Conservation (phyloP, 495 filamentous ascomycete species). For the Lophium mytilinum region DNA sequence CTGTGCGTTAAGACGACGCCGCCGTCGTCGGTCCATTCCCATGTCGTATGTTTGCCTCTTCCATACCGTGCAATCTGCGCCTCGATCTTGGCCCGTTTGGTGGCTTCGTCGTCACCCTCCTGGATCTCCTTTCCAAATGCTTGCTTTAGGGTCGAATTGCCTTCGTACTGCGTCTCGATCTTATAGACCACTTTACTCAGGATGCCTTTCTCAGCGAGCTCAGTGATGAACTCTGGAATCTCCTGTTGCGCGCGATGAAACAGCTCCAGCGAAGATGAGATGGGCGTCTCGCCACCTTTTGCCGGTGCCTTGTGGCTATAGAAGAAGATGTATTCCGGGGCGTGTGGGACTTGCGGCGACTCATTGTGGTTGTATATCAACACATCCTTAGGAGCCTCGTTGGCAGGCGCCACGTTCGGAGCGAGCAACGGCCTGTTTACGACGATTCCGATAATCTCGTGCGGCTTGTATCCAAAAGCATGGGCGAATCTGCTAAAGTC, state of each 20-base stretch:
- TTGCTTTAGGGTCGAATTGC: slow-evolving; percentile 44
- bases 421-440: slow-evolving; percentile 44
- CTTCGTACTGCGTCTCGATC: slow-evolving; percentile 37
- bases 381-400: slow-evolving; percentile 44
- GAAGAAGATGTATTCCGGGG: slow-evolving; percentile 48
- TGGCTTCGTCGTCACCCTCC: slow-evolving; percentile 40
- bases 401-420: slow-evolving; percentile 46
- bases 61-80: slow-evolving; percentile 42
- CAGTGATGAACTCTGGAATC: slow-evolving; percentile 42
- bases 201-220: slow-evolving; percentile 41
- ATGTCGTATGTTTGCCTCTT: slow-evolving; percentile 30
- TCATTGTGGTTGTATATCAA: slow-evolving; percentile 50
- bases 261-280: slow-evolving; percentile 45
- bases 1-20: slow-evolving; percentile 35
- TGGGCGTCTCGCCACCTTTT: slow-evolving; percentile 45
- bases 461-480: slow-evolving; percentile 46
- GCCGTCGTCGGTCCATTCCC: slow-evolving; percentile 42
- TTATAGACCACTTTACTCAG: slow-evolving; percentile 41
- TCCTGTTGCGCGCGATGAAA: slow-evolving; percentile 41
- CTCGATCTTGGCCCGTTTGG: slow-evolving; percentile 40
- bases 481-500: slow-evolving; percentile 48
- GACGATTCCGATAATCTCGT: slow-evolving; percentile 50
- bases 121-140: slow-evolving; percentile 45
- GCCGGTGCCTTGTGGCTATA: slow-evolving; percentile 35
- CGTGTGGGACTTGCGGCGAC: slow-evolving; percentile 46